Evolutionary conservation across 2,329 filamentous ascomycete genomes (phyloP).

Genomic region (Tetracladium maxilliforme): DNA sequence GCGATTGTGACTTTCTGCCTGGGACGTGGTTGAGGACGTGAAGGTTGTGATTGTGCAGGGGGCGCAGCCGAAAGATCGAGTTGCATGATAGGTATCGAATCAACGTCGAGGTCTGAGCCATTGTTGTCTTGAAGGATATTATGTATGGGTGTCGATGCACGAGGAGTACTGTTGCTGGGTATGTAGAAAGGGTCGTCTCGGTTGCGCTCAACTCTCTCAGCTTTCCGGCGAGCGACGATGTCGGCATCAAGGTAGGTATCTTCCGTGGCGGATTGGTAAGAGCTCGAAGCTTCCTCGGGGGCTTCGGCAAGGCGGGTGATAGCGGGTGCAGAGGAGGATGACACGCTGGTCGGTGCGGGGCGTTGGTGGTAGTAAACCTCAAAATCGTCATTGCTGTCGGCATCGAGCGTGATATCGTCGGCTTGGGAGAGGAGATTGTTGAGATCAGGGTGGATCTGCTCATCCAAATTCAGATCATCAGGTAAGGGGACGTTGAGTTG

Average conservation of each 20-base stretch:
- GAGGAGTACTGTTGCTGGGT: conserved; percentile 34
- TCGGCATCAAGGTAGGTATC: conserved; percentile 59
- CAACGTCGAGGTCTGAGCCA: conserved; percentile 71
- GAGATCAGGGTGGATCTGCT: conserved; percentile 67
- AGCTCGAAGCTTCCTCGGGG: conserved; percentile 28
- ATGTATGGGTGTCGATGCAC: conserved; percentile 63
- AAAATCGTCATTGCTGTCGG: conserved; percentile 50
- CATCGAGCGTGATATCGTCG: conserved; percentile 30
- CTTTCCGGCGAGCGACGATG: conserved; percentile 57
- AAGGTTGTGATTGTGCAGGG: too few relatives aligned
- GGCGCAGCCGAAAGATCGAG: conserved; percentile 50
- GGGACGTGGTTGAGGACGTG: conserved; percentile 20
- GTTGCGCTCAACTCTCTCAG: conserved; percentile 68
- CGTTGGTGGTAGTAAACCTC: conserved; percentile 49
- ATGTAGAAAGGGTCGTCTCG: conserved; percentile 97
- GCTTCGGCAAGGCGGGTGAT: conserved; percentile 33
- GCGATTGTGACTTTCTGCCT: conserved; percentile 52
- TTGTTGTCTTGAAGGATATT: conserved; percentile 61
- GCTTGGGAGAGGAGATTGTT: conserved; percentile 45
- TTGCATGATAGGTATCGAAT: conserved; percentile 92
- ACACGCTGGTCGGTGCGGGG: conserved; percentile 21
- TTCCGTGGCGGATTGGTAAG: conserved; percentile 43
- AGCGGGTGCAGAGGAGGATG: conserved; percentile 39
- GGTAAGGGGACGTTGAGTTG: conserved; percentile 78
- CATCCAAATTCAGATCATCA: conserved; percentile 61